A percentile compares a stretch with the other conserved stretches of the same genome.
phyloP scores from a whole-genome alignment of 2,329 filamentous ascomycete species.

The Fusarium globosum region DNA sequence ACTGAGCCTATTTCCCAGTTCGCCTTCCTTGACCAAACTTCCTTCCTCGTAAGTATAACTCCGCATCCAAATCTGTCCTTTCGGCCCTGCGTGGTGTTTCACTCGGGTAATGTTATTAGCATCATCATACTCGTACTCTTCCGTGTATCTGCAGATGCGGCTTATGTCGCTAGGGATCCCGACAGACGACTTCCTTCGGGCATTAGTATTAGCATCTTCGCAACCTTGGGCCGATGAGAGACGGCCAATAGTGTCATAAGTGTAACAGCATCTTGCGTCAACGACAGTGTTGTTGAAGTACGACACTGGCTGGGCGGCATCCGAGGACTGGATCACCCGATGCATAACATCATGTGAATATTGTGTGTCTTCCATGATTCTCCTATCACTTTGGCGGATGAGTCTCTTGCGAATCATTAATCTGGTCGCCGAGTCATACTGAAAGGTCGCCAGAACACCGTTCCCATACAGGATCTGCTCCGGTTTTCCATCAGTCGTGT shows the following conservation, averaged over 20 bases:
- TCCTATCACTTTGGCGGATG: not conserved
- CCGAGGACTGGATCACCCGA: fast-evolving
- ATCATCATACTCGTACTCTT: not conserved
- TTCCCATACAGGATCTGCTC: not conserved
- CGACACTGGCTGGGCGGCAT: not conserved
- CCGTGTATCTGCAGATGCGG: not conserved
- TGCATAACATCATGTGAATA: not conserved
- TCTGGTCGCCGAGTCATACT: not conserved
- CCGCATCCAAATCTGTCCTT: not conserved
- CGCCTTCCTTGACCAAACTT: not conserved
- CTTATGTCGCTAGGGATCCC: not conserved
- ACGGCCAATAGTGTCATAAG: not conserved
- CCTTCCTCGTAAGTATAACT: not conserved
- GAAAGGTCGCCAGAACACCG: not conserved
- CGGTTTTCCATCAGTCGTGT: not conserved
- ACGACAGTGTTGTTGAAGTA: not conserved
- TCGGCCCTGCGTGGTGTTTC: not conserved
- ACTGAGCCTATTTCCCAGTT: not conserved
- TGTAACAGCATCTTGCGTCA: not conserved
- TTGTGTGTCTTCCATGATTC: not conserved
- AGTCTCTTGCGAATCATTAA: not conserved
- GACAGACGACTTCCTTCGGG: not conserved
- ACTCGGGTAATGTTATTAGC: not conserved
- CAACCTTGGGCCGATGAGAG: not conserved
- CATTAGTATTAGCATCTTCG: not conserved